Percentiles rank a stretch among this genome's conserved stretches.
phyloP scores from a whole-genome alignment of 306 rosid genomes.

The Dalbergia cochinchinensis region DNA sequence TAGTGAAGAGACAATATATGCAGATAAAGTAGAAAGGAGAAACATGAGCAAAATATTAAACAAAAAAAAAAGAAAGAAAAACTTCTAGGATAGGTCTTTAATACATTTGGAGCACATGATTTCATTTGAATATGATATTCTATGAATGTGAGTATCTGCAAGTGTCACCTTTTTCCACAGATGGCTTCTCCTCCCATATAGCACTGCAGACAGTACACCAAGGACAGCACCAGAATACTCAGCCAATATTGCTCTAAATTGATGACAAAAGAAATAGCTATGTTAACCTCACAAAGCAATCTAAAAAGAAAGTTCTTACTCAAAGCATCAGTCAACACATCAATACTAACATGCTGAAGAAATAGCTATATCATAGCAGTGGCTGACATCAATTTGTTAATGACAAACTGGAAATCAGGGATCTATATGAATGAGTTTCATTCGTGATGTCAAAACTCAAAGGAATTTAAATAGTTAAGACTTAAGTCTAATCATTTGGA shows the following conservation, averaged over 20 bases:
- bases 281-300: conserved; percentile 27
- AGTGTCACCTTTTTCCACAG: conserved; percentile 87
- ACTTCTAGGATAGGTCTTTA: conserved; percentile 18
- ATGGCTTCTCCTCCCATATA: conserved; percentile 82
- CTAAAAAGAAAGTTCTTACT: not conserved
- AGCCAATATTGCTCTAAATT: conserved; percentile 84
- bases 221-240: conserved; percentile 99
- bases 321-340: conserved; percentile 33
- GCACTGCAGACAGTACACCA: conserved; percentile 90
- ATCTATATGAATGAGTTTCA: conserved; percentile 24
- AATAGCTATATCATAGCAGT: conserved; percentile 26
- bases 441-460: not conserved
- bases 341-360: conserved; percentile 34
- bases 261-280: conserved; percentile 38
- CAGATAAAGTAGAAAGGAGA: conserved; percentile 29
- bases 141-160: conserved; percentile 36
- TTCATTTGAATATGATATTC: conserved; percentile 1
- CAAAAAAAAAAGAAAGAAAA: not conserved
- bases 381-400: conserved; percentile 21
- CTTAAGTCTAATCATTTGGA: conserved; percentile 33
- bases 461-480: conserved; percentile 24
- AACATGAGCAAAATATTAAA: not conserved
- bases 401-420: conserved; percentile 15
- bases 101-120: conserved; percentile 20
- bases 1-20: not conserved